Evolutionary conservation across 495 filamentous ascomycete genomes (phyloP).

Genomic region (Sordaria brevicollis): DNA sequence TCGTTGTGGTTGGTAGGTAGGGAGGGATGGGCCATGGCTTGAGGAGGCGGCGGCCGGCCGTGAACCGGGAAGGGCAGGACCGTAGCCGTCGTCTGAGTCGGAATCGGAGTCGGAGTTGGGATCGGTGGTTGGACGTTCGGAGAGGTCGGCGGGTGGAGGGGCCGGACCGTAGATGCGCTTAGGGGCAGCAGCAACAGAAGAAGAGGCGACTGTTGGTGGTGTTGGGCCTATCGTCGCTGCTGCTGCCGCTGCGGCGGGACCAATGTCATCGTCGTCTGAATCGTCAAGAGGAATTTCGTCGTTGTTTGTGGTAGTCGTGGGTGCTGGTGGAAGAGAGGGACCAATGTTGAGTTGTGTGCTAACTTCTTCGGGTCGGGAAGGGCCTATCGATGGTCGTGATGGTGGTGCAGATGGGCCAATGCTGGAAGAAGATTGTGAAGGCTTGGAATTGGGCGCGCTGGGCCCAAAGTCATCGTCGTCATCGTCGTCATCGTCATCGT

Average conservation of each 20-base stretch:
- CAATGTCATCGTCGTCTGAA: constrained; percentile 8
- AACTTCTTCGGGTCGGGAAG: background rate
- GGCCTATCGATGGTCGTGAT: constrained; percentile 8
- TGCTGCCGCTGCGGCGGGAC: constrained; percentile 12
- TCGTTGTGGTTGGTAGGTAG: background rate
- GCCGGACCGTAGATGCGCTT: constrained; percentile 36
- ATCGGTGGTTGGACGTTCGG: constrained; percentile 25
- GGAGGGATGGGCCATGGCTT: constrained; percentile 7
- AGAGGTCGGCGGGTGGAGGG: constrained; percentile 31
- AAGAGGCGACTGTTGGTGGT: constrained; percentile 5
- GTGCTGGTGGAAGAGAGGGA: constrained; percentile 15
- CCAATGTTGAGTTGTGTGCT: constrained; percentile 11
- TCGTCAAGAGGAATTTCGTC: constrained; percentile 22
- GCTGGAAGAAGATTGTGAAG: background rate
- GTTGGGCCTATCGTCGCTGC: constrained; percentile 7
- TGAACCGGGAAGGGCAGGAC: constrained; percentile 63
- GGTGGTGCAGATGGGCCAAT: background rate
- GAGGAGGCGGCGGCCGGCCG: constrained; percentile 9
- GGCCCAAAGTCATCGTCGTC: constrained; percentile 30
- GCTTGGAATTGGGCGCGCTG: constrained; percentile 8
- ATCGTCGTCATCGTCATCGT: constrained; percentile 19
- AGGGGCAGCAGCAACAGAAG: background rate
- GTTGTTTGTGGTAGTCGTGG: constrained; percentile 10
- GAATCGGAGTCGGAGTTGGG: constrained; percentile 25
- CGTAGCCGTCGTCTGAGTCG: constrained; percentile 43